Base-by-base conservation (phyloP, 192 early-diverging fungal genomes). In the Coemansia sp. region DNA sequence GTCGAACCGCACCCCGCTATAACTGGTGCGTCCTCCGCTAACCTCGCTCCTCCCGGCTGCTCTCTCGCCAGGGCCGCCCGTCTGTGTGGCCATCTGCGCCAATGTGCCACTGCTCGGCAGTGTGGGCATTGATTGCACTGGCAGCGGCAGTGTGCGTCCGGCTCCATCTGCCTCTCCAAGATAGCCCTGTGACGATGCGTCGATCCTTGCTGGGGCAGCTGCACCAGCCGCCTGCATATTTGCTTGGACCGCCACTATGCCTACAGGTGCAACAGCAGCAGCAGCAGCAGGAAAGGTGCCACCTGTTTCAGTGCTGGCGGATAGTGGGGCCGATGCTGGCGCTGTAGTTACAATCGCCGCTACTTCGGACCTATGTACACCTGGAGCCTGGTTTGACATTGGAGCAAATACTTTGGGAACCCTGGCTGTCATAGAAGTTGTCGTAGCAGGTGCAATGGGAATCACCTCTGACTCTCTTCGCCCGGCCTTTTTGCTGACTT, bases 1-100 rank as follows among this genome's bases (percentile, higher is more conserved):
- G 63, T 73, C 61, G 36, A 81, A 64, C 34, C 34, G 55, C 11
- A 41, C 8, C 19, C 63, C 67, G 50, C 67, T 59, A 17, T 38
- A 61, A 8, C 59, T 39, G 34, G 31, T 7, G 15, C 44, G 17
- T 5, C 9, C 41, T 31, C 60, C 29, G 41, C 50, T 31, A 58
- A 21, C 5, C 21, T n/a, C 32, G 36, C 23, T 25, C 44, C 34
- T 34, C 63, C 9, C 53, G 37, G 36, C 63, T 39, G 44, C 14
- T 4, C 53, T 21, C 34, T 41, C 65, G 10, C 59, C 9, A 2
- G 34, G 17, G 10, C 58, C 32, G n/a, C 34, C 32, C 32, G 17
- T 21, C n/a, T 61, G 37, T 5, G 4, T 15, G n/a, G 58, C 7
- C n/a, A 39, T 39, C n/a, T 21, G 59, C 19, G 27, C 69, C 25